phyloP scores from a whole-genome alignment of 257 asterid genomes.

The Solanum tacnaense region DNA sequence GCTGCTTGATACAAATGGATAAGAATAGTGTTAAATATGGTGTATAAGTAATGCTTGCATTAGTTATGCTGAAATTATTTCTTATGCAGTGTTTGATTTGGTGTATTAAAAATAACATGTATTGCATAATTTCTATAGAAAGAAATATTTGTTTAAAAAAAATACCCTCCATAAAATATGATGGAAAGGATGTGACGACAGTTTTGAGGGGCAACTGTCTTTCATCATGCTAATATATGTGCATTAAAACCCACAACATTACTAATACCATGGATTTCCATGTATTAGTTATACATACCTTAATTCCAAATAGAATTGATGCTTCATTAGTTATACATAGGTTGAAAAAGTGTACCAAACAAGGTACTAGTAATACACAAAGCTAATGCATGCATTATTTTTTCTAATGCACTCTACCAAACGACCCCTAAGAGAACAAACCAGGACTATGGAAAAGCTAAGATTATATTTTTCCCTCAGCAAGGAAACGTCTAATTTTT shows the following conservation, averaged over 20 bases:
- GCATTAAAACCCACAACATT: not conserved
- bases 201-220: not conserved
- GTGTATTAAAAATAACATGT: not conserved
- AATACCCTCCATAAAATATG: not conserved
- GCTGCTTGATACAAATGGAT: not conserved
- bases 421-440: not conserved
- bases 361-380: not conserved
- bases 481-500: not conserved
- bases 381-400: not conserved
- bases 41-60: not conserved
- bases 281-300: not conserved
- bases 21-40: not conserved
- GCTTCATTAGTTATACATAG: not conserved
- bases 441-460: not conserved
- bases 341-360: not conserved
- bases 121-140: not conserved
- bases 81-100: not conserved
- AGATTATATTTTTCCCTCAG: not conserved
- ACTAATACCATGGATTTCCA: not conserved
- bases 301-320: too few relatives aligned
- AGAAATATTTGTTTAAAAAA: not conserved
- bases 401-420: not conserved
- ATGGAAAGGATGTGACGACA: not conserved
- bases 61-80: not conserved
- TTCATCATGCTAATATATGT: not conserved